These are phyloP conservation scores for Pichia sp. DNA, from an alignment of 1,139 yeast species.

Conservation along the genomic window DNA sequence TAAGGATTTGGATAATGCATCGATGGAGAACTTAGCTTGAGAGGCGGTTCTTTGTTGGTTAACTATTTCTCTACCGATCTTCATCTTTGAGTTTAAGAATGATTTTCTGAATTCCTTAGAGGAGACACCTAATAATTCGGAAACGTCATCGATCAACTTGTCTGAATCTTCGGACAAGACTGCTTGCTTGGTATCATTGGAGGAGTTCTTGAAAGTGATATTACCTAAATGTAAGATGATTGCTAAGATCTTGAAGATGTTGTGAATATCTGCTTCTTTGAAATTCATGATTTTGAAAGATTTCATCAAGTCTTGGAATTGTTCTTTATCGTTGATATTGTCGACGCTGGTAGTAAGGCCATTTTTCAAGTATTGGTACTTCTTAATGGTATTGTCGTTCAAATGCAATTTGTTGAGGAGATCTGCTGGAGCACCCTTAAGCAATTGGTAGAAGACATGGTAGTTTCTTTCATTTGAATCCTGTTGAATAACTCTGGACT, in stretches of 20 bases:
- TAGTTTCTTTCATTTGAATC: conserved; percentile 79
- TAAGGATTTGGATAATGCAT: conserved; percentile 83
- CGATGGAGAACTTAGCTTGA: conserved; percentile 80
- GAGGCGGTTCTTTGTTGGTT: conserved; percentile 75
- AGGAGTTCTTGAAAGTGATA: conserved; percentile 58
- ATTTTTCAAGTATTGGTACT: conserved; percentile 58
- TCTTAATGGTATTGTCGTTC: conserved; percentile 39
- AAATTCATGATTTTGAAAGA: conserved; percentile 81
- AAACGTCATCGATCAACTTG: conserved; percentile 44
- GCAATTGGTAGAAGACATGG: conserved; percentile 86
- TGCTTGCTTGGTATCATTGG: conserved; percentile 77
- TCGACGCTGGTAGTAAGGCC: conserved; percentile 52
- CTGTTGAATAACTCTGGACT: conserved; percentile 89
- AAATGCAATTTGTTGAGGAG: conserved; percentile 51
- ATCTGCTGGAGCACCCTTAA: conserved; percentile 60
- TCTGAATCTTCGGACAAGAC: conserved; percentile 56
- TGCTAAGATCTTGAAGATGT: conserved; percentile 68
- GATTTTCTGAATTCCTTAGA: conserved; percentile 54
- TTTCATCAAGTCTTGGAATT: conserved; percentile 56
- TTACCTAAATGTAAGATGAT: conserved; percentile 86
- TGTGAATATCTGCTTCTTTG: conserved; percentile 48
- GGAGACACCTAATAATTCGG: conserved; percentile 62
- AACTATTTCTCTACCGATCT: conserved; percentile 88
- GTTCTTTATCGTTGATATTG: conserved; percentile 73
- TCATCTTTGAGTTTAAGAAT: conserved; percentile 77